Base-by-base conservation (phyloP, 2,329 filamentous ascomycete species). In the Drechslera avenae region DNA sequence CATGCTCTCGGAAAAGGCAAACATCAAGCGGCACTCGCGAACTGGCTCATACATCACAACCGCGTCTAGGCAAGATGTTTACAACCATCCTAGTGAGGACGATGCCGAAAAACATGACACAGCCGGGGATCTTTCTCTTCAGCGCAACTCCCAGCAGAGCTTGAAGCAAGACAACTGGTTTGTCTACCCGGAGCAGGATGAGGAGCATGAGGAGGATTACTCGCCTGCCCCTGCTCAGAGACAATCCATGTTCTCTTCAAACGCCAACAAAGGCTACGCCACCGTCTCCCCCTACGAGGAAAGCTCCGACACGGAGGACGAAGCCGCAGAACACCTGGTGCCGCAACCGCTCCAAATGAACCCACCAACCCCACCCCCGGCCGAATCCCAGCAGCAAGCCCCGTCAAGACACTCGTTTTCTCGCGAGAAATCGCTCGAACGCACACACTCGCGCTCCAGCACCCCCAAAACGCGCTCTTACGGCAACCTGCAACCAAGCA, bases 91-190 rank as follows among this genome's bases (percentile, higher is more conserved):
- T 7, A 46, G 54, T 6, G 68, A 62, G 21, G 59, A 56, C n/a
- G 35, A 31, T 12, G 16, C 31, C 4, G 26, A 39, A 4, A 43
- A 49, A 36, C 45, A 52, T 17, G 44, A 48, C 33, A 39, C 44
- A 28, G 32, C 44, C 3, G 70, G 67, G 8, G 62, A 75, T 62
- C 56, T 69, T 9, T 57, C 67, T 4, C 55, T 71, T 1, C 62
- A 69, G 37, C 59, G 50, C 9, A 64, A 61, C 34, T 67, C 58
- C 40, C 68, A 63, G 36, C 67, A 75, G 39, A 63, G 54, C 13
- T 56, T 79, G 13, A 70, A 76, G 23, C 73, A 71, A 33, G 76
- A 79, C 58, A 80, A 80, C 46, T 81, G 78, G 78, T 78, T 77
- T 45, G 73, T 78, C 56, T 58, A 71, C 35, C 57, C 59, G n/a